Evolutionary conservation across 176 grass and related monocot genomes (phyloP).

Genomic region (Pharus latifolius): DNA sequence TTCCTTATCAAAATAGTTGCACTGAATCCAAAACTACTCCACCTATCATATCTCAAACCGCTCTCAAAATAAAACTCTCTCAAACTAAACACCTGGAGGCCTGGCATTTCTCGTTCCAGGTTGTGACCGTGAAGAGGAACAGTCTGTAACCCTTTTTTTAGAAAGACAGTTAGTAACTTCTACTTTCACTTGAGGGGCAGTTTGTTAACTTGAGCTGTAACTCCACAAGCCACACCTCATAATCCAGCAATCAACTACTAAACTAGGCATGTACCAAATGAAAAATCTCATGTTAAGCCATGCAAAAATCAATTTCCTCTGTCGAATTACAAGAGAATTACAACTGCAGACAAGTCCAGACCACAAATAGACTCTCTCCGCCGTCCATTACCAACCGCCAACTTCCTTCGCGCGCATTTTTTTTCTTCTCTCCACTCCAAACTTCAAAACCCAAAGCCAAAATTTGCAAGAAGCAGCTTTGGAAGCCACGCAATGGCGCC

Average conservation of each 20-base stretch:
- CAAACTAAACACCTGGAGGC: too few relatives aligned
- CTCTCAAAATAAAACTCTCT: too few relatives aligned
- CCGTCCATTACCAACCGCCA: neutral
- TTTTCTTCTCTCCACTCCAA: neutral
- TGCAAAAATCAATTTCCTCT: neutral
- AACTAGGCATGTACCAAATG: neutral
- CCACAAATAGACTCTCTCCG: neutral
- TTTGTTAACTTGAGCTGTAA: neutral
- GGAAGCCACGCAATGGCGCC: slow-evolving; percentile 24
- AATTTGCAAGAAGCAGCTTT: neutral
- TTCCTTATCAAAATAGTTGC: too few relatives aligned
- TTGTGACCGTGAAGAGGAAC: too few relatives aligned
- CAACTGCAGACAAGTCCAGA: neutral
- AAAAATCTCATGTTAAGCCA: neutral
- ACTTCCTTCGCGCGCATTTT: neutral
- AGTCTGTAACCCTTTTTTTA: too few relatives aligned
- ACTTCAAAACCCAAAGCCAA: too few relatives aligned
- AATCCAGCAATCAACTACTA: neutral
- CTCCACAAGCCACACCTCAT: neutral
- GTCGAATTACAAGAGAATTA: neutral
- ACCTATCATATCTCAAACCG: too few relatives aligned
- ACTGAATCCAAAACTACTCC: too few relatives aligned
- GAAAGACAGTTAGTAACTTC: too few relatives aligned
- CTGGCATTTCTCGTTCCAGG: too few relatives aligned
- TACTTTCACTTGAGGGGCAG: too few relatives aligned